Evolutionary conservation across 129 eudicot genomes (phyloP), one percentile per base, ranked within the genome.

Genomic region (Tanacetum coccineum): DNA sequence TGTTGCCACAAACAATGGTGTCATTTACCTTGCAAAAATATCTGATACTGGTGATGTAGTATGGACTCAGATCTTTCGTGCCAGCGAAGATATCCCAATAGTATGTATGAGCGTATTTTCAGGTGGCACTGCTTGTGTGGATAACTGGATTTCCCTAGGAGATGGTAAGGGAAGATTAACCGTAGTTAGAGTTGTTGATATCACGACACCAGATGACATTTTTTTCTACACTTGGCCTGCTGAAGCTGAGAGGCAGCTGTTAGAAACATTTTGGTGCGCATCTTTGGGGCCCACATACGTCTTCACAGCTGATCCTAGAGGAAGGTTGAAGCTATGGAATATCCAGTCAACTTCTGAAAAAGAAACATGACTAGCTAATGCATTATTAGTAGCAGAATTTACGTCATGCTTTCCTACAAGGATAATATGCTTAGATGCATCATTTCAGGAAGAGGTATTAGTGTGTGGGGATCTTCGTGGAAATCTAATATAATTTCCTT

Each of bases 391-490:
- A 66, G 87, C 96, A 56, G 90, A 84, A 59, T 84, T 80, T 62
- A 60, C 79, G 30, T 93, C 98, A 62, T 82, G 90, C 81, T 93
- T 88, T 77, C 77, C 87, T 42, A 75, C 59, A 79, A 79, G 98
- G 75, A 84, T 93, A 69, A 68, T 88, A 92, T 93, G 96, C 69
- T 72, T 93, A 89, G 96, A 88, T 81, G 98, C 95, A 54, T 86
- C 90, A 22, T 67, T 77, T 73, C 78, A 82, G 66, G 83, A 81
- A 64, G 92, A 93, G 89, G 83, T 88, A 55, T 73, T 93, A 53
- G 88, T 86, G 51, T 93, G 98, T 77, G 98, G 98, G 59, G 98
- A 93, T 76, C 83, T 93, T 46, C 98, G 90, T 76, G 98, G 98
- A 61, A 93, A 93, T 84, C 77, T 93, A 66, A 62, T 89, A 6